phyloP scores from a whole-genome alignment of 2,329 filamentous ascomycete species.

The Penicillium brasilianum region DNA sequence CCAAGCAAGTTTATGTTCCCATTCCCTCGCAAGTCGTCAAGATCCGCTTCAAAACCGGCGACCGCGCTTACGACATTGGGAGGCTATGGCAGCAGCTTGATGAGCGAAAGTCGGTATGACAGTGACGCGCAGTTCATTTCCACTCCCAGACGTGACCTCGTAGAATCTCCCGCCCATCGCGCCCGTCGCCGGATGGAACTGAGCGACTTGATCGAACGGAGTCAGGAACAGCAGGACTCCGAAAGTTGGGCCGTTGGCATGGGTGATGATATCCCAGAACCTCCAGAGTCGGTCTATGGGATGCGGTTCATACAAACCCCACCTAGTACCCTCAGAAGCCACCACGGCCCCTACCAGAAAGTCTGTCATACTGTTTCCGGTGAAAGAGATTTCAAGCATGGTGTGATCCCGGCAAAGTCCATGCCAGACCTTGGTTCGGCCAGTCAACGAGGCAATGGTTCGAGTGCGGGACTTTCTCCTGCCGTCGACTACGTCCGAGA shows the following conservation, averaged over 20 bases:
- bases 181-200: constrained; percentile 20
- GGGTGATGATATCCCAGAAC: constrained; percentile 1
- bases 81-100: constrained; percentile 41
- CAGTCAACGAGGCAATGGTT: constrained; percentile 2
- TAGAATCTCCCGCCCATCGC: constrained; percentile 16
- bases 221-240: constrained; percentile 24
- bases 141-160: constrained; percentile 36
- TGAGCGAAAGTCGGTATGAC: constrained; percentile 48
- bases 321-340: constrained; percentile 15
- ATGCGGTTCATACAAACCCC: constrained; percentile 28
- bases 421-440: constrained; percentile 15
- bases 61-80: constrained; percentile 18
- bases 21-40: constrained; percentile 27
- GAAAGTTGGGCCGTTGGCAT: constrained; percentile 15
- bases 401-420: constrained; percentile 15
- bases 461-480: constrained; percentile 1
- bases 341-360: not conserved
- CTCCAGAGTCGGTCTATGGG: constrained; percentile 18
- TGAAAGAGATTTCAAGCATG: not conserved
- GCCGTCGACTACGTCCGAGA: not conserved
- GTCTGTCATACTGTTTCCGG: not conserved
- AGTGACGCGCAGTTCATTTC: constrained; percentile 48
- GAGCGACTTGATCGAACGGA: constrained; percentile 28
- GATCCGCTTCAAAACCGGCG: constrained; percentile 11
- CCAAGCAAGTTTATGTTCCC: constrained; percentile 25